Base-by-base conservation (phyloP, 2,329 filamentous ascomycete species). In the Xylariaceae sp. region DNA sequence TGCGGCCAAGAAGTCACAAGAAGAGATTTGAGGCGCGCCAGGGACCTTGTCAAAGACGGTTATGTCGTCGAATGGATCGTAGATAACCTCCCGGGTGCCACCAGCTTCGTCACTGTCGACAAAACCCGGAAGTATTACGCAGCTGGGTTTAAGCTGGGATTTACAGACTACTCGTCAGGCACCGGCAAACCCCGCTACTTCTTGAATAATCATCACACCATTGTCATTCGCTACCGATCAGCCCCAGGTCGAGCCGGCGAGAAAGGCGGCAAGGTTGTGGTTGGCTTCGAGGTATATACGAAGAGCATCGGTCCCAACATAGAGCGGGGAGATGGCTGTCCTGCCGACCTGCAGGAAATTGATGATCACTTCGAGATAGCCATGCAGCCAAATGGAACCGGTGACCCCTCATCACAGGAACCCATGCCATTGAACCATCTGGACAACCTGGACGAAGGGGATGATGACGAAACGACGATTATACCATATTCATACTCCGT, bases 41-140 rank as follows among this genome's bases (percentile, higher is more conserved):
- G 81, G 60, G 77, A 91, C 56, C 73, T 96, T 63, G 86, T 96
- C 38, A 81, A 80, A 55, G 82, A 91, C 48, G 89, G 88, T 34
- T 95, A 94, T 68, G 84, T 94, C n/a, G 86, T 86, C 2, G 90
- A 96, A 70, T 96, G 90, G 91, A 95, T 96, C 60, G 88, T 94
- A 58, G 90, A 96, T 70, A 96, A 96, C 63, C 77, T 96, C 10
- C 90, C 91, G 1, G 90, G 90, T 6, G 90, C 90, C 34, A 95
- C 90, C 9, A 92, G 87, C 68, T 95, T 95, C 65, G 87, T 94
- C 28, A 93, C 89, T 0, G 87, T 89, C 34, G 90, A 95, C 70
- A 90, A 90, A 73, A 84, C 81, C 43, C 80, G 84, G 63, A 95
- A 92, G 70, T 95, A 96, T 75, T 96, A 96, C 68, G 88, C 90